These are phyloP conservation scores for Phytophthora vignae DNA, from an alignment of 352 stramenopile species.

Conservation along the genomic window DNA sequence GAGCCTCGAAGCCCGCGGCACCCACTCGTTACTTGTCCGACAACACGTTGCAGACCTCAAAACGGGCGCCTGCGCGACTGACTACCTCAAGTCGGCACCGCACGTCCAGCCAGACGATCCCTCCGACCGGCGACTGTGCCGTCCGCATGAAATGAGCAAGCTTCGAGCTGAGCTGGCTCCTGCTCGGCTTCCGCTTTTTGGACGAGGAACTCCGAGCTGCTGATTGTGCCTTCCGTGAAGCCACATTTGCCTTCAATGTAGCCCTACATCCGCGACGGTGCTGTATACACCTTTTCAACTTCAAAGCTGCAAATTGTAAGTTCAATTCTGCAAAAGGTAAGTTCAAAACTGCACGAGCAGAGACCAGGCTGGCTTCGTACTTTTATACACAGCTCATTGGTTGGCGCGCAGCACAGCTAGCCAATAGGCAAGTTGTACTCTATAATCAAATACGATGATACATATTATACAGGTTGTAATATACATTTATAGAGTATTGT, in stretches of 20 bases:
- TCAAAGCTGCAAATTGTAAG: too few species aligned
- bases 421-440: too few species aligned
- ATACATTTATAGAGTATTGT: too few species aligned
- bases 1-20: not conserved
- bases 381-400: too few species aligned
- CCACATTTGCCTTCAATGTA: not conserved
- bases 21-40: not conserved
- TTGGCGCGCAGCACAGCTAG: too few species aligned
- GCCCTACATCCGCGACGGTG: not conserved
- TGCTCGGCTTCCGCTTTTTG: conserved; percentile 4
- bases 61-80: conserved; percentile 1
- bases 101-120: conserved; percentile 12
- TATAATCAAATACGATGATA: too few species aligned
- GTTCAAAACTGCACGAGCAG: too few species aligned
- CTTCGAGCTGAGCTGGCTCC: conserved; percentile 1
- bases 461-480: too few species aligned
- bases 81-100: conserved; percentile 25
- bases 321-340: too few species aligned
- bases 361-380: too few species aligned
- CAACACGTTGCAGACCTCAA: not conserved
- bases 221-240: not conserved
- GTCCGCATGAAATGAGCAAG: conserved; percentile 1
- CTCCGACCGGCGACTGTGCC: not conserved
- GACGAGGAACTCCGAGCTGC: not conserved
- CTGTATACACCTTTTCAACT: too few species aligned